phyloP scores from a whole-genome alignment of 179 eudicot species.

The Beta lomatogona region DNA sequence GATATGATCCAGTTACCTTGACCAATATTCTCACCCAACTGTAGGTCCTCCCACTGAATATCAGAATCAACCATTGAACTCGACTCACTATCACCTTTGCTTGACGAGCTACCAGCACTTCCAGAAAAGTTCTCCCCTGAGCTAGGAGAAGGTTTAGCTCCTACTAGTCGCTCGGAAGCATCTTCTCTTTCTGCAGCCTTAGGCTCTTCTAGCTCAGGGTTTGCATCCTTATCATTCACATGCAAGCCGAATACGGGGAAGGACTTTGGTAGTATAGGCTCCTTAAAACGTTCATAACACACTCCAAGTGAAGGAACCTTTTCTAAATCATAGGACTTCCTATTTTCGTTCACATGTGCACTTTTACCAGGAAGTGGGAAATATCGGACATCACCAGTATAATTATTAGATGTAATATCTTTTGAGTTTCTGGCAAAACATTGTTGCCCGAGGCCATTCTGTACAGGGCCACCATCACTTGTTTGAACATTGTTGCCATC shows the following conservation, averaged over 20 bases:
- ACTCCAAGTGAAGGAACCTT: conserved; percentile 34
- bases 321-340: conserved; percentile 19
- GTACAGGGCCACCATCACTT: conserved; percentile 32
- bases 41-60: conserved; percentile 76
- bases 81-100: conserved; percentile 44
- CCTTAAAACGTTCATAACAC: conserved; percentile 28
- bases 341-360: conserved; percentile 25
- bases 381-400: conserved; percentile 20
- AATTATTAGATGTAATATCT: conserved; percentile 23
- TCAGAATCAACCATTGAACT: conserved; percentile 43
- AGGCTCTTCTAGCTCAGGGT: conserved; percentile 33
- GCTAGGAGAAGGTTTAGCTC: conserved; percentile 26
- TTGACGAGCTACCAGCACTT: conserved; percentile 42
- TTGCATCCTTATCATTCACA: conserved; percentile 23
- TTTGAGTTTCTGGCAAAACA: conserved; percentile 22
- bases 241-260: conserved; percentile 30
- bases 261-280: conserved; percentile 17
- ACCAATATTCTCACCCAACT: conserved; percentile 64
- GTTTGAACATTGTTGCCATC: conserved; percentile 33
- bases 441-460: conserved; percentile 29
- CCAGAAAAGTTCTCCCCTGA: conserved; percentile 42
- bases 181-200: conserved; percentile 35
- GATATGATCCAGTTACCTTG: conserved; percentile 49
- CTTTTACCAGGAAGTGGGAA: conserved; percentile 27
- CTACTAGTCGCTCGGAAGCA: conserved; percentile 36